Percentiles rank a stretch among this genome's conserved stretches.
These are phyloP conservation scores for Syzygium aqueum DNA, from an alignment of 345 rosid genomes.

Conservation along the genomic window DNA sequence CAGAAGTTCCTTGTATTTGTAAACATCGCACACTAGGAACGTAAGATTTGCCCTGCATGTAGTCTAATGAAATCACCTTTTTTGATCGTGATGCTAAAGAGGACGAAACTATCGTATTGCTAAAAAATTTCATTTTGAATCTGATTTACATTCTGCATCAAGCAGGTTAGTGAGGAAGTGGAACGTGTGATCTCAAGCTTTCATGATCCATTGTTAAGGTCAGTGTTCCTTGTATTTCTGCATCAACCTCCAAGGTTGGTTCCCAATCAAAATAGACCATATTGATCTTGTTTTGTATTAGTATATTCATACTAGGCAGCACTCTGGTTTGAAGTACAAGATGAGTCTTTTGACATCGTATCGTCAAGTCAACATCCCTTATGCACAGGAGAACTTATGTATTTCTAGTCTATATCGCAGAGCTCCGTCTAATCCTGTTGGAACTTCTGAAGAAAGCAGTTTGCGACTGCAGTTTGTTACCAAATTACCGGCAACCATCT, in stretches of 20 bases:
- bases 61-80: background rate
- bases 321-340: background rate
- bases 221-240: background rate
- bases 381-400: background rate
- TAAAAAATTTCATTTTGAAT: background rate
- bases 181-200: background rate
- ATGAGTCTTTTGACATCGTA: background rate
- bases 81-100: background rate
- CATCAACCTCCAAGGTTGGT: background rate
- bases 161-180: slow-evolving; percentile 2
- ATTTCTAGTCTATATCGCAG: background rate
- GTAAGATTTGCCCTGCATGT: background rate
- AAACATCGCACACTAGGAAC: background rate
- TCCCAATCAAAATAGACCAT: background rate
- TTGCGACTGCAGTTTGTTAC: slow-evolving; percentile 15
- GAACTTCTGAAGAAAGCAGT: slow-evolving; percentile 7
- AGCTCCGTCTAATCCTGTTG: background rate
- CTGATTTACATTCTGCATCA: background rate
- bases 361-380: background rate
- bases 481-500: slow-evolving; percentile 13
- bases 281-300: background rate
- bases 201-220: background rate
- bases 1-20: background rate
- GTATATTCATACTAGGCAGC: background rate
- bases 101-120: background rate